Evolutionary conservation across 768 basidiomycete species (phyloP).

Genomic region (Mycena sanguinolenta): DNA sequence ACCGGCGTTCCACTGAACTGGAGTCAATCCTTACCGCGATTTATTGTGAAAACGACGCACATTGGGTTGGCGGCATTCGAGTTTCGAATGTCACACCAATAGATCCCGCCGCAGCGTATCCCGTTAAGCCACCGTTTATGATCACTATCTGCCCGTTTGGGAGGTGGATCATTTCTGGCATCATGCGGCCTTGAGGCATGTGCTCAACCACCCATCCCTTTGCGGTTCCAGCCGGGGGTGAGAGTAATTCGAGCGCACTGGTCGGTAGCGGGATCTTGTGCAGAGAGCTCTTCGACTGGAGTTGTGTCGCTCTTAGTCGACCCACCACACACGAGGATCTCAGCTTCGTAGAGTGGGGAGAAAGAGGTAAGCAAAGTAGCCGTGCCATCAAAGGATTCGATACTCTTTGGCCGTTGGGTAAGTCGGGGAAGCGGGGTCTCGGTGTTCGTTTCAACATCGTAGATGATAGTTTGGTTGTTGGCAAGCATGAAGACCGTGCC

Average conservation of each 20-base stretch:
- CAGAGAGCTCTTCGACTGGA: constrained; percentile 59
- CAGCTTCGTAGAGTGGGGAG: constrained; percentile 47
- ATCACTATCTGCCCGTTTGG: constrained; percentile 67
- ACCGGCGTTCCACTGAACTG: constrained; percentile 46
- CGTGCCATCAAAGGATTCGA: constrained; percentile 68
- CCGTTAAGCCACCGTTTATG: constrained; percentile 62
- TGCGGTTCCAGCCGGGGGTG: constrained; percentile 62
- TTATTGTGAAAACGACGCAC: constrained; percentile 39
- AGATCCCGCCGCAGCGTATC: constrained; percentile 43
- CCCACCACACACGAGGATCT: constrained; percentile 54
- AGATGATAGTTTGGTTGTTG: constrained; percentile 52
- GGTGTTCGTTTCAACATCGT: constrained; percentile 49
- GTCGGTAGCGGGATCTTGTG: constrained; percentile 62
- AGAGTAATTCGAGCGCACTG: constrained; percentile 61
- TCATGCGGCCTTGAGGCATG: constrained; percentile 64
- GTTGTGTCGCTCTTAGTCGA: constrained; percentile 43
- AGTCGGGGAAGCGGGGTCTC: constrained; percentile 26
- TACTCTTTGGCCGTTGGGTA: constrained; percentile 64
- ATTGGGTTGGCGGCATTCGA: constrained; percentile 64
- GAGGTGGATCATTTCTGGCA: constrained; percentile 70
- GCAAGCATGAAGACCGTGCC: constrained; percentile 58
- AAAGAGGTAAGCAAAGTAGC: constrained; percentile 54
- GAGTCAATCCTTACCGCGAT: not conserved
- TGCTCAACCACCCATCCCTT: constrained; percentile 60
- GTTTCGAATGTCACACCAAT: constrained; percentile 48